A percentile compares a stretch with the other conserved stretches of the same genome.
phyloP scores from a whole-genome alignment of 1,284 basidiomycete species.

The Malassezia sp. region DNA sequence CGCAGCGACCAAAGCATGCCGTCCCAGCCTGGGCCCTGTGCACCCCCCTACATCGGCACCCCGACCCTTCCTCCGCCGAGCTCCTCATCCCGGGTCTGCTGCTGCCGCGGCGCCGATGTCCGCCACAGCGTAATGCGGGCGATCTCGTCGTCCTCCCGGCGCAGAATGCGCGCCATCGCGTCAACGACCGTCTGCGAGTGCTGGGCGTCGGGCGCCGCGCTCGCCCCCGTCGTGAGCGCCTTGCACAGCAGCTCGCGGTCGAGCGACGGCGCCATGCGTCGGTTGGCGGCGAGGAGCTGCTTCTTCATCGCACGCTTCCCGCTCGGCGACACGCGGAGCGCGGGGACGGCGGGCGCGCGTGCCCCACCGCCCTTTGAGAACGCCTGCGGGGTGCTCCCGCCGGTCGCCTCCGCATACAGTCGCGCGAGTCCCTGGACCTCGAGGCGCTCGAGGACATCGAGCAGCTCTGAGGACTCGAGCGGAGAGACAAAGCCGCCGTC shows the following conservation, averaged over 20 bases:
- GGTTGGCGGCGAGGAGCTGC: constrained; percentile 29
- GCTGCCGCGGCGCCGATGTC: neutral
- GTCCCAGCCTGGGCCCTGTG: neutral
- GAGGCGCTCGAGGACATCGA: constrained; percentile 40
- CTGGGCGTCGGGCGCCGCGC: neutral
- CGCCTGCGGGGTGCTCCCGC: constrained; percentile 2
- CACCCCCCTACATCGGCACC: neutral
- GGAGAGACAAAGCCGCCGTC: constrained; percentile 27
- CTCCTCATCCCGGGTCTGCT: constrained; percentile 10
- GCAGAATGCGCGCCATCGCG: constrained; percentile 11
- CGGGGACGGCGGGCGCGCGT: neutral
- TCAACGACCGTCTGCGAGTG: constrained; percentile 13
- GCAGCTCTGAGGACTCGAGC: constrained; percentile 33
- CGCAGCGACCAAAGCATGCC: too few species aligned
- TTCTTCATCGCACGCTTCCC: constrained; percentile 36
- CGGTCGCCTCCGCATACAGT: constrained; percentile 21
- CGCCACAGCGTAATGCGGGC: constrained; percentile 13
- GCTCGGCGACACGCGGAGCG: constrained; percentile 22
- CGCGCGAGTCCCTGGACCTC: constrained; percentile 38
- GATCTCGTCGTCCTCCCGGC: constrained; percentile 4
- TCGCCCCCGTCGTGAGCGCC: constrained; percentile 9
- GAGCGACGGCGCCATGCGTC: constrained; percentile 15
- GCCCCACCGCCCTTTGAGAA: constrained; percentile 1
- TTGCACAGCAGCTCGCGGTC: constrained; percentile 12
- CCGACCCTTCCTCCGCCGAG: constrained; percentile 12